Percentiles rank a stretch among this genome's conserved stretches.
Conservation (phyloP, 192 early-diverging fungal genomes). For the Martensiomyces pterosporus region DNA sequence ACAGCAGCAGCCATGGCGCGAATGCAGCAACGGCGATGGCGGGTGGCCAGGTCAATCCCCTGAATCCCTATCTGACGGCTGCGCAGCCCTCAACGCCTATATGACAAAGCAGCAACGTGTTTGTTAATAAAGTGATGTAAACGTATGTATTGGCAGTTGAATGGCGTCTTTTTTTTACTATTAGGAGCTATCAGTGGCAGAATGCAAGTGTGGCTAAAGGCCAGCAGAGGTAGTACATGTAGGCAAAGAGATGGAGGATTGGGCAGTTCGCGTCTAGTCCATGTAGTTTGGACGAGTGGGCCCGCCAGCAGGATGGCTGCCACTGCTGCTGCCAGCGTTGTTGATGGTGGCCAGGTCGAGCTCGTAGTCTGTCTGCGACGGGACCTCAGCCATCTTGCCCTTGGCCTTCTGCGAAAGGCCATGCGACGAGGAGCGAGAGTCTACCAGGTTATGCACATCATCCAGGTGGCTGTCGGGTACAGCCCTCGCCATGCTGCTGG, state of each 20-base stretch:
- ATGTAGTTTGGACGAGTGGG: background rate
- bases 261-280: background rate
- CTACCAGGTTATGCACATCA: too few species aligned
- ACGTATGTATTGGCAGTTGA: too few species aligned
- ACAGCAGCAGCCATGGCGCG: conserved; percentile 8
- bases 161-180: too few species aligned
- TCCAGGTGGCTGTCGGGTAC: too few species aligned
- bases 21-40: conserved; percentile 15
- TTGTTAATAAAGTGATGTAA: too few species aligned
- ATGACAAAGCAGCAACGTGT: too few species aligned
- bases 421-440: too few species aligned
- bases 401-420: too few species aligned
- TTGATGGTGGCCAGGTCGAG: conserved; percentile 4
- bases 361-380: background rate
- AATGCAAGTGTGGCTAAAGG: too few species aligned
- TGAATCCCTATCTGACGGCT: conserved; percentile 19
- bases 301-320: conserved; percentile 2
- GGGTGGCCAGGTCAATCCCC: conserved; percentile 14
- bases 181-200: too few species aligned
- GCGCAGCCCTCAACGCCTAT: too few species aligned
- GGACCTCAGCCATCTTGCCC: conserved; percentile 42
- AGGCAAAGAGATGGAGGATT: background rate
- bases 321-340: conserved; percentile 8
- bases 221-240: background rate
- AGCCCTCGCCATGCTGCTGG: conserved; percentile 8